Conservation (phyloP, 2,329 filamentous ascomycete genomes). For the Exophiala viscosa region DNA sequence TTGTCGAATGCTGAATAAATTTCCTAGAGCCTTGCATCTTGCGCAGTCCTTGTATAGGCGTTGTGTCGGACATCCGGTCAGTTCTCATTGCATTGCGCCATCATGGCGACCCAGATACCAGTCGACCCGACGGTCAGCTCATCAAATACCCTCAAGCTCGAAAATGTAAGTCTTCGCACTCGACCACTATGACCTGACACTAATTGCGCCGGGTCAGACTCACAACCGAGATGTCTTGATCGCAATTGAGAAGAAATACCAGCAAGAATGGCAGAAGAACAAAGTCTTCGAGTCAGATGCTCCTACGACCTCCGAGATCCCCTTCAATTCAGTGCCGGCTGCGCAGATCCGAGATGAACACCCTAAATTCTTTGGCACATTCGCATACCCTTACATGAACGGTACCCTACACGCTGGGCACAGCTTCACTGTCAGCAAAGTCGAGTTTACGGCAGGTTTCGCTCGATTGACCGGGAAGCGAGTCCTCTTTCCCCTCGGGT, state of each 20-base stretch:
- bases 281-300: slow-evolving; percentile 82
- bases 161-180: slow-evolving; percentile 46
- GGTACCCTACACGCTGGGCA: slow-evolving; percentile 87
- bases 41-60: not conserved
- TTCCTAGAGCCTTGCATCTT: not conserved
- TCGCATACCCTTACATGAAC: slow-evolving; percentile 80
- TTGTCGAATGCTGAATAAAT: slow-evolving; percentile 1
- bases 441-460: slow-evolving; percentile 86
- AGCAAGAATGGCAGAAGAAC: slow-evolving; percentile 74
- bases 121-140: slow-evolving; percentile 53
- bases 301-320: slow-evolving; percentile 72
- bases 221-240: slow-evolving; percentile 83
- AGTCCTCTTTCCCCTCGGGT: slow-evolving; percentile 84
- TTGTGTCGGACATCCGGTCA: not conserved
- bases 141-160: slow-evolving; percentile 62
- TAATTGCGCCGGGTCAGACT: slow-evolving; percentile 51
- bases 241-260: slow-evolving; percentile 85
- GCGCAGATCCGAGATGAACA: slow-evolving; percentile 72
- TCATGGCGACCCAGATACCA: slow-evolving; percentile 53
- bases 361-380: slow-evolving; percentile 87
- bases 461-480: slow-evolving; percentile 87
- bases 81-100: slow-evolving; percentile 24
- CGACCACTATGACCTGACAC: not conserved
- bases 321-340: slow-evolving; percentile 68
- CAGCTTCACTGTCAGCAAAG: slow-evolving; percentile 85